phyloP scores from a whole-genome alignment of 345 rosid genomes.

The Brassica juncea region DNA sequence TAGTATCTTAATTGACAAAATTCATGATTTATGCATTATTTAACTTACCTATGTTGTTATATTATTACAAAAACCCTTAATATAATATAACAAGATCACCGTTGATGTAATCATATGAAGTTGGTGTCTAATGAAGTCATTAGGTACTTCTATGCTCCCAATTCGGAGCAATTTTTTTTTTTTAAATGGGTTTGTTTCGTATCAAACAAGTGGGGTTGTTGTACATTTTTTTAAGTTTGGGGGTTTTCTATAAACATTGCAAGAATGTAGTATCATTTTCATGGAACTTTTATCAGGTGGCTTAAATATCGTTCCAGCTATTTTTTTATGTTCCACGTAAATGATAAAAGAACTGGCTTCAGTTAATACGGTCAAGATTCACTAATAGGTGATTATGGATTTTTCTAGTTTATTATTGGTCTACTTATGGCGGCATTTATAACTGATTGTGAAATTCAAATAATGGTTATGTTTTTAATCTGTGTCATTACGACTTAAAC shows the following conservation, averaged over 20 bases:
- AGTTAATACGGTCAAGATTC: conserved; percentile 35
- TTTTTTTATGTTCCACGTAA: conserved; percentile 26
- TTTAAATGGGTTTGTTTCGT: not conserved
- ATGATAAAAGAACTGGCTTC: conserved; percentile 17
- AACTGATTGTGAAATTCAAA: not conserved
- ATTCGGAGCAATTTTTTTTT: not conserved
- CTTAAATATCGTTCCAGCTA: conserved; percentile 24
- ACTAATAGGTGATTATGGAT: conserved; percentile 35
- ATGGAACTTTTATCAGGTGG: conserved; percentile 15
- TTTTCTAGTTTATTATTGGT: conserved; percentile 35
- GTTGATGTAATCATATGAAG: conserved; percentile 16
- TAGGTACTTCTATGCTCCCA: conserved; percentile 15
- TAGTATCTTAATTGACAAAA: not conserved
- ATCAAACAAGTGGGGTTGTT: conserved; percentile 8
- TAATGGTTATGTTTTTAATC: not conserved
- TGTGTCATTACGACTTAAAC: not conserved
- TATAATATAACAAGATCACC: not conserved
- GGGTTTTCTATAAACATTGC: conserved; percentile 1
- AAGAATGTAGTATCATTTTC: not conserved
- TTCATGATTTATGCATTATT: not conserved
- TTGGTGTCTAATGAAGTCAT: conserved; percentile 17
- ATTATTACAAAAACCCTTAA: not conserved
- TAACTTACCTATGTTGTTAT: not conserved
- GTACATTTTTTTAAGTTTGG: not conserved
- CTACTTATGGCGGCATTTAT: conserved; percentile 35